A percentile compares a stretch with the other conserved stretches of the same genome.
Conservation (phyloP, 2,329 filamentous ascomycete species). For the Polytolypa hystricis region DNA sequence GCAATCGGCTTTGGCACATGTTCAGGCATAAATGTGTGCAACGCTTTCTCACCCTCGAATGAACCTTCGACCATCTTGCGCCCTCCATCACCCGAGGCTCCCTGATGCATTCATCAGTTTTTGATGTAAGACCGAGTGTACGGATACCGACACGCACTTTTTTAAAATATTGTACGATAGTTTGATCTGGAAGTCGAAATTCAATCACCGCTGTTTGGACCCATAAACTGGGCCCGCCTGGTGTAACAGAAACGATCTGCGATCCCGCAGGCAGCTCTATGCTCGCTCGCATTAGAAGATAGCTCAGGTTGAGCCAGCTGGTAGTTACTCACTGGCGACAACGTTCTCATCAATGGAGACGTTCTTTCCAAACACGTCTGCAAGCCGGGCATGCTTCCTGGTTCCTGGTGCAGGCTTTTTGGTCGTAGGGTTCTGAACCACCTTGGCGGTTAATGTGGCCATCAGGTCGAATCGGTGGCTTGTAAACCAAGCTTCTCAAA, state of each 20-base stretch:
- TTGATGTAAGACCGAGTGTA: background rate
- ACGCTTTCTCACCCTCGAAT: slow-evolving; percentile 18
- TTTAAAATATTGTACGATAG: background rate
- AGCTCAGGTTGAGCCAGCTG: background rate
- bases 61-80: slow-evolving; percentile 20
- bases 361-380: slow-evolving; percentile 1
- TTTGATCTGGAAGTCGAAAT: background rate
- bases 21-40: slow-evolving; percentile 16
- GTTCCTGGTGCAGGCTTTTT: too few species aligned
- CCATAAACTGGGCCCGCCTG: background rate
- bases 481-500: too few species aligned
- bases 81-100: background rate
- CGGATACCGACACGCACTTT: background rate
- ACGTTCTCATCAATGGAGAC: slow-evolving; percentile 3
- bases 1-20: slow-evolving; percentile 20
- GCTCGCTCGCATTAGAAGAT: background rate
- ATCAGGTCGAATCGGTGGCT: too few species aligned
- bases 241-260: background rate
- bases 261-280: slow-evolving; percentile 1
- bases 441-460: too few species aligned
- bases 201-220: background rate
- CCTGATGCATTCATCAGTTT: background rate
- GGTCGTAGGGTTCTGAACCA: too few species aligned
- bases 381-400: too few species aligned
- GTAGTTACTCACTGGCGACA: background rate